Conservation (phyloP, 129 eudicot genomes). For the Rutidosis leptorrhynchoides region DNA sequence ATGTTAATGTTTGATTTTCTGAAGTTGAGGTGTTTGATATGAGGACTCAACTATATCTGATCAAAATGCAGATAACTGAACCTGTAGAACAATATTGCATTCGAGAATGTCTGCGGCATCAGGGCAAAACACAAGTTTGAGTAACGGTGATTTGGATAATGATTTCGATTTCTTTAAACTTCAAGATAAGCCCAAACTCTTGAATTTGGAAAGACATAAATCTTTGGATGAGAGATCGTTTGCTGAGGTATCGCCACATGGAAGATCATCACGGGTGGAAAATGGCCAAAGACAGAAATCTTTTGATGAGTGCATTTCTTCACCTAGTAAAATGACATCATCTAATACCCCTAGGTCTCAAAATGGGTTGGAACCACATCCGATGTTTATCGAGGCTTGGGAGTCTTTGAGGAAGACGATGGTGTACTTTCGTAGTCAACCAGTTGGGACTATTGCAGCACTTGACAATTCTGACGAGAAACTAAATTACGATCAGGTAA, state of each 20-base stretch:
- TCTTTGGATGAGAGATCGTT: slow-evolving; percentile 78
- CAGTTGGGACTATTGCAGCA: slow-evolving; percentile 98
- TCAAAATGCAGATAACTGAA: slow-evolving; percentile 35
- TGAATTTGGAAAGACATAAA: slow-evolving; percentile 71
- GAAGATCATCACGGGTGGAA: slow-evolving; percentile 53
- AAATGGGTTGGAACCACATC: slow-evolving; percentile 51
- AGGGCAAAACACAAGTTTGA: slow-evolving; percentile 38
- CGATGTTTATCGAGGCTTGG: slow-evolving; percentile 84
- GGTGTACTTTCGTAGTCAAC: slow-evolving; percentile 79
- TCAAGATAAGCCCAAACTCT: slow-evolving; percentile 48
- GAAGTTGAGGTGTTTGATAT: slow-evolving; percentile 1
- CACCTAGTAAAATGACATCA: slow-evolving; percentile 60
- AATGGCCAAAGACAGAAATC: slow-evolving; percentile 43
- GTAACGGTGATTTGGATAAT: slow-evolving; percentile 38
- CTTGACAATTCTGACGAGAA: slow-evolving; percentile 86
- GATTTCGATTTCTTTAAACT: slow-evolving; percentile 72
- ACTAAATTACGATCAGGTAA: slow-evolving; percentile 93
- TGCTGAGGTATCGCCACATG: slow-evolving; percentile 60
- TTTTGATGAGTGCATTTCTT: slow-evolving; percentile 42
- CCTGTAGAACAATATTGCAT: slow-evolving; percentile 2
- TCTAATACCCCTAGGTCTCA: slow-evolving; percentile 57
- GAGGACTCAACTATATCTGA: slow-evolving; percentile 6
- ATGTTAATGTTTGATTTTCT: slow-evolving; percentile 1
- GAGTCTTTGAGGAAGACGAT: slow-evolving; percentile 70
- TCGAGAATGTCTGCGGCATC: slow-evolving; percentile 47